phyloP scores from a whole-genome alignment of 208 protist species.

The Crithidia sp. region DNA sequence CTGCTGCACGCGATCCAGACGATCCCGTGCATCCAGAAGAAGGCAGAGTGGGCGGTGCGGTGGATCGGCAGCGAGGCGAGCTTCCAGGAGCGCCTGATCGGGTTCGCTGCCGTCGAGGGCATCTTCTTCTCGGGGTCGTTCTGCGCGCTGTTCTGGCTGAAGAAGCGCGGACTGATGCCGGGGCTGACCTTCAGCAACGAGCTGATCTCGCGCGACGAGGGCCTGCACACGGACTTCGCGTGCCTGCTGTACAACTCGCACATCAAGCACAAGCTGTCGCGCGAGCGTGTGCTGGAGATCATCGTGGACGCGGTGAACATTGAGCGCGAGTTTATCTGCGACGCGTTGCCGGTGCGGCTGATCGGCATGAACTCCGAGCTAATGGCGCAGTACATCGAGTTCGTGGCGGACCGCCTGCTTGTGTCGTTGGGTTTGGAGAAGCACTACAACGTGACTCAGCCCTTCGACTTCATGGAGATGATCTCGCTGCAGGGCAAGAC shows the following conservation, averaged over 20 bases:
- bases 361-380: slow-evolving; percentile 99
- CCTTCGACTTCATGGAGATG: slow-evolving; percentile 99
- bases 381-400: slow-evolving; percentile 99
- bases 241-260: slow-evolving; percentile 96
- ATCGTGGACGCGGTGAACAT: slow-evolving; percentile 95
- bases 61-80: slow-evolving; percentile 80
- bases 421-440: slow-evolving; percentile 95
- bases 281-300: slow-evolving; percentile 86
- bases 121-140: slow-evolving; percentile 99
- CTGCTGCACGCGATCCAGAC: slow-evolving; percentile 98
- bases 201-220: slow-evolving; percentile 99
- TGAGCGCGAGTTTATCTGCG: slow-evolving; percentile 98
- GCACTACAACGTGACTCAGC: slow-evolving; percentile 97
- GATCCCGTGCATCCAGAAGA: slow-evolving; percentile 97
- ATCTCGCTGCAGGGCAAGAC: slow-evolving; percentile 99
- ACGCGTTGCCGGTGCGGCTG: slow-evolving; percentile 97
- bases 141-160: slow-evolving; percentile 99
- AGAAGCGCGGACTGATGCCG: slow-evolving; percentile 99
- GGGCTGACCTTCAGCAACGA: slow-evolving; percentile 99
- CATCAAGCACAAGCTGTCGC: slow-evolving; percentile 93
- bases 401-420: slow-evolving; percentile 98
- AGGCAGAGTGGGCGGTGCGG: slow-evolving; percentile 98
- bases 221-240: slow-evolving; percentile 99
- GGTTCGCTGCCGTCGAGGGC: slow-evolving; percentile 99
- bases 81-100: slow-evolving; percentile 97